Evolutionary conservation across 2,329 filamentous ascomycete genomes (phyloP).

Genomic region (Ilyonectria destructans): DNA sequence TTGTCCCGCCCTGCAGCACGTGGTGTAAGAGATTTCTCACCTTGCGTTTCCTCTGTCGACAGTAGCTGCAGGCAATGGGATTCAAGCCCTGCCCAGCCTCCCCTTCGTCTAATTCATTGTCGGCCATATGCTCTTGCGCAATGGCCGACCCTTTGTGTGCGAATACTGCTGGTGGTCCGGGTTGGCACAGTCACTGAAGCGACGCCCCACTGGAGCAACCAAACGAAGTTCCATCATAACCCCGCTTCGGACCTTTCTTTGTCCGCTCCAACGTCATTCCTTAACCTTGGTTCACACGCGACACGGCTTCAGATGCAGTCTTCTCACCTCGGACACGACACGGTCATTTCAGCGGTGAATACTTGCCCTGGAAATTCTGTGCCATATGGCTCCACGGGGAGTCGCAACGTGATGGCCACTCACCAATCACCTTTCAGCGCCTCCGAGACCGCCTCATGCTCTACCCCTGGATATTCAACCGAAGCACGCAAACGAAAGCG

Average conservation of each 20-base stretch:
- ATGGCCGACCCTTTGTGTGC: conserved; percentile 16
- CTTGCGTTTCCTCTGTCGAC: conserved; percentile 54
- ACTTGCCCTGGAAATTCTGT: not conserved
- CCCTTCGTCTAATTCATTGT: conserved; percentile 23
- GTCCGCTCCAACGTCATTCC: conserved; percentile 37
- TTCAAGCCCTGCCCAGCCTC: conserved; percentile 42
- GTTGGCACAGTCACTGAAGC: conserved; percentile 16
- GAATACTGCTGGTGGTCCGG: conserved; percentile 4
- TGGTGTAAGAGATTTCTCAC: conserved; percentile 36
- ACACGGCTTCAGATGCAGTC: not conserved
- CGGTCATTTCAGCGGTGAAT: not conserved
- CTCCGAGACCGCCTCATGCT: conserved; percentile 49
- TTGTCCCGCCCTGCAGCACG: not conserved
- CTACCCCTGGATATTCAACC: conserved; percentile 39
- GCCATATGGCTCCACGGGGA: conserved; percentile 24
- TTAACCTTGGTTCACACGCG: not conserved
- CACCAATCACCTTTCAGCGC: conserved; percentile 50
- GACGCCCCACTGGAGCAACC: not conserved
- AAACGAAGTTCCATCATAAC: conserved; percentile 30
- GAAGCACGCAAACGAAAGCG: conserved; percentile 52
- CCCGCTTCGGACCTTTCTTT: conserved; percentile 50
- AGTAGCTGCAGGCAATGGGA: conserved; percentile 54
- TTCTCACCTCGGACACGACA: not conserved
- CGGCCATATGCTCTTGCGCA: conserved; percentile 38
- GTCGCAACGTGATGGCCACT: conserved; percentile 45